Base-by-base conservation (phyloP, 2,329 filamentous ascomycete species). In the Didymosphaeria variabile region DNA sequence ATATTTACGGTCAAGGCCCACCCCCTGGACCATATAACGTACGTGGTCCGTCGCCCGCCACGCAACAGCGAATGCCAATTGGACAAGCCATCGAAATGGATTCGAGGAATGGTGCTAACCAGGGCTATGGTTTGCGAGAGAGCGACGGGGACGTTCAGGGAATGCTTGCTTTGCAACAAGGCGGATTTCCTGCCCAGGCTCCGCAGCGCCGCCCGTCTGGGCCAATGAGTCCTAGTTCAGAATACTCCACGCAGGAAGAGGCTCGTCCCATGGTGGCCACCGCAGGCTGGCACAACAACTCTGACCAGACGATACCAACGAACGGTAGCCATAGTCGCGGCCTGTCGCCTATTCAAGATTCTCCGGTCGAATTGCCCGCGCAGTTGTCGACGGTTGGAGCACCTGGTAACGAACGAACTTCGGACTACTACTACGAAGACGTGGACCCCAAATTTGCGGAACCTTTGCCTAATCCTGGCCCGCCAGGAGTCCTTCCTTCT, bases 361-460 rank as follows among this genome's bases (percentile, higher is more conserved):
- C 77, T 3, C 74, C 77, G 5, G 68, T 78, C 3, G 74, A 76
- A 54, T 63, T 75, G 38, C 72, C 73, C 21, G 73, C 72, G 19
- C 75, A 75, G 59, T 55, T 71, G 13, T 68, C 77, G 9, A 70
- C 68, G 13, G 60, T 70, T 17, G 71, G 68, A 32, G 57, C 59
- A 8, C 63, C 70, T 40, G 67, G 75, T 31, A 64, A 66, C 7
- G 75, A 78, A 40, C 70, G 70, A 26, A 77, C 69, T 53, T 83
- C 84, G 12, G 73, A 86, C 64, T 98, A 98, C 79, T 97, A 96
- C 73, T 97, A 96, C 74, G 95, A 98, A 83, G 94, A 98, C 76
- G 88, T 97, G 13, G 93, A 97, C 67, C 93, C 94, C 47, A 91
- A 89, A 59, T 98, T 97, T 72, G 91, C 88, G 36, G 85, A 87